Conservation (phyloP, 2,329 filamentous ascomycete species). For the Sarocladiaceae sp. region DNA sequence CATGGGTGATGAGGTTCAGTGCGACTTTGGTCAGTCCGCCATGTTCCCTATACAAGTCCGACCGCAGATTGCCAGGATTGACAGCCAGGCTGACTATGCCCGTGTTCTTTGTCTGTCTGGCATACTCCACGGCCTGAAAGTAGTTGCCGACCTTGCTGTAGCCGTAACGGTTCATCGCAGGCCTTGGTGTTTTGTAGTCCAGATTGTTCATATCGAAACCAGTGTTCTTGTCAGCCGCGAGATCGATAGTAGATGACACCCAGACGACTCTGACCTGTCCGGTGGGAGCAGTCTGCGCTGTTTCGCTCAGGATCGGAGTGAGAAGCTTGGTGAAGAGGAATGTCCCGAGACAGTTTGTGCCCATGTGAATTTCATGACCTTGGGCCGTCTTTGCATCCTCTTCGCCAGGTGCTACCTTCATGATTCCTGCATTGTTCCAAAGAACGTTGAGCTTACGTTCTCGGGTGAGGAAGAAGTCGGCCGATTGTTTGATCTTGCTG, state of each 20-base stretch:
- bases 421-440: constrained; percentile 35
- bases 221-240: constrained; percentile 11
- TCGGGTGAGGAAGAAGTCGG: constrained; percentile 16
- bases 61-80: constrained; percentile 31
- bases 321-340: constrained; percentile 33
- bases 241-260: constrained; percentile 12
- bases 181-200: constrained; percentile 16
- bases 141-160: constrained; percentile 20
- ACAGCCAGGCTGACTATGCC: constrained; percentile 21
- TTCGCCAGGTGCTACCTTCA: constrained; percentile 16
- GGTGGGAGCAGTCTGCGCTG: constrained; percentile 17
- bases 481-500: constrained; percentile 23
- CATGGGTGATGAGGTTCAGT: constrained; percentile 18
- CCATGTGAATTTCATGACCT: constrained; percentile 29
- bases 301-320: constrained; percentile 25
- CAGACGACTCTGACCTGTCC: constrained; percentile 19
- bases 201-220: constrained; percentile 20
- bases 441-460: constrained; percentile 29
- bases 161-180: constrained; percentile 15
- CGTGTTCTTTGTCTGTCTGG: constrained; percentile 17
- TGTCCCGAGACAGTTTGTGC: constrained; percentile 31
- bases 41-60: constrained; percentile 24
- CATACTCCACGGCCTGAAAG: constrained; percentile 18
- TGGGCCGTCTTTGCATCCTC: constrained; percentile 11
- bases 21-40: constrained; percentile 13